Base-by-base conservation (phyloP, 345 rosid genomes). In the Populus nigra region DNA sequence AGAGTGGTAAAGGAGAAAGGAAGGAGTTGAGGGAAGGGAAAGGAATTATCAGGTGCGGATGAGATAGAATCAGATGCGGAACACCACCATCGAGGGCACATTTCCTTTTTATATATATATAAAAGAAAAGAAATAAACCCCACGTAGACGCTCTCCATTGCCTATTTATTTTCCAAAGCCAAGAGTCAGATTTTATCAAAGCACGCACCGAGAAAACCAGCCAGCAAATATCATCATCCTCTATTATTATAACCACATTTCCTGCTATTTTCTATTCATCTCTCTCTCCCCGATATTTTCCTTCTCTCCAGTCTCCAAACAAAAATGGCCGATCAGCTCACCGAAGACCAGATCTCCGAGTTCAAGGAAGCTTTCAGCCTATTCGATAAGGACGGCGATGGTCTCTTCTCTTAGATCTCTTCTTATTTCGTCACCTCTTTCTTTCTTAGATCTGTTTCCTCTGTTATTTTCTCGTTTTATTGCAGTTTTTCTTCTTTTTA, bases 291-390 rank as follows among this genome's bases (percentile, higher is more conserved):
- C 9, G 59, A 53, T 20, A 53, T 25, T 25, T 15, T 25, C 55
- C 8, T 20, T 57, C 63, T 9, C n/a, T 20, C 18, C 23, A 18
- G 7, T 9, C n/a, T 20, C 18, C 23, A 18, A 12, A n/a, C 7
- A 10, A 43, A n/a, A 3, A 78, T 78, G 81, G 81, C 81, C 50
- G 81, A 78, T 78, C 81, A 78, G 77, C 77, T 78, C 38, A 78
- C 81, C 29, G 81, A 78, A 45, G 81, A 78, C 17, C 81, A 78
- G 81, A 78, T 78, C 76, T 78, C 81, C 16, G 81, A 78, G 81
- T 78, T 78, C 67, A 78, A 78, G 81, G 81, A 78, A 53, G 81
- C 81, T 25, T 78, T 78, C 73, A 78, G 81, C 27, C 77, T 78
- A 17, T 78, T 78, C 72, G 81, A 78, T 41, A 78, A 78, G 77